Evolutionary conservation across 1,284 basidiomycete genomes (phyloP), one percentile per base, ranked within the genome.

Genomic region (Afroboletus lepidellus): DNA sequence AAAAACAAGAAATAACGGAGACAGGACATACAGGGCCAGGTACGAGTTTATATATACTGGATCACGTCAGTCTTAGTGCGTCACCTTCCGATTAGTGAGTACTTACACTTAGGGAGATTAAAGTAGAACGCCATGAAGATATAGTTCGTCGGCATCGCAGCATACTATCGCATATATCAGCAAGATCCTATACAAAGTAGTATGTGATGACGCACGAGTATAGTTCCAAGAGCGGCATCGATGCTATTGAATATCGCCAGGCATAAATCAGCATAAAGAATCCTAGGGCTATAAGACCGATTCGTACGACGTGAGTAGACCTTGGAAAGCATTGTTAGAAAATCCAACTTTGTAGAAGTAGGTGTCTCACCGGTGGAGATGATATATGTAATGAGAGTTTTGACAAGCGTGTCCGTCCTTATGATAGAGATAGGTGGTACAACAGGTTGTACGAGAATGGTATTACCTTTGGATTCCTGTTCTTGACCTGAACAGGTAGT

Each of bases 361-460:
- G 5, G n/a, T n/a, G 8, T n/a, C 50, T 74, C 50, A 50, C 78
- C 77, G 0, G 77, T 79, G 50, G 78, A 77, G 41, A 79, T 68
- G 2, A 73, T 71, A 50, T 78, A 80, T 34, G 68, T 48, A 64
- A 79, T 73, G 5, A 80, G 68, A 1, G 64, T 60, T 15, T 67
- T 69, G 47, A 79, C 71, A 8, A 80, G 55, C 3, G 71, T 69
- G 50, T 80, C 72, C 16, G 77, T 78, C 53, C 78, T 79, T 54
- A 23, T 12, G 33, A 50, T 5, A 18, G 21, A 29, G 34, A 34
- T 41, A 21, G 46, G 25, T 2, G 18, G 24, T 30, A 37, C 9
- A 8, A 11, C 13, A 30, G 39, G 29, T 30, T 15, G 37, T 27
- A 34, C 16, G 4, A 5, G 23, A 50, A 32, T 7, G 25, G 3